Base-by-base conservation (phyloP, 2,329 filamentous ascomycete genomes). In the Nothophoma quercina region DNA sequence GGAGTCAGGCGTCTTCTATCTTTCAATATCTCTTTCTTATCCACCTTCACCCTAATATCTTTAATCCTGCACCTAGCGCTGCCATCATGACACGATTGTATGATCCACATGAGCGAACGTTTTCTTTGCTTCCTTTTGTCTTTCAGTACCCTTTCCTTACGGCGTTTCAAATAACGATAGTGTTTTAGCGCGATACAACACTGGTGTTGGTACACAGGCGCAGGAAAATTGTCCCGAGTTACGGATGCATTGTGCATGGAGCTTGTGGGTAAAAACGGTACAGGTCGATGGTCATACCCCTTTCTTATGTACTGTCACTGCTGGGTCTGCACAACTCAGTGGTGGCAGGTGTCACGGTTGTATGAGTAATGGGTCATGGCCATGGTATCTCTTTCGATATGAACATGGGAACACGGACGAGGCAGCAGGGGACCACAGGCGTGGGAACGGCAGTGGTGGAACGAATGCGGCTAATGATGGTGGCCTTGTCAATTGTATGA, bases 401-500 rank as follows among this genome's bases (percentile, higher is more conserved):
- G 25, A 36, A 29, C 12, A 22, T 26, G 28, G 38, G 51, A 22
- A 50, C 21, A 41, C 39, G 40, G 52, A 40, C 34, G 32, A 41
- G 35, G 45, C 36, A 29, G 35, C 33, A 44, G 55, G 55, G 38
- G 45, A 52, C 33, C 39, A 50, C 41, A 47, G 43, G 46, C 29
- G 49, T 51, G 34, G 56, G 55, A 33, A 56, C 51, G 40, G 32
- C 21, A 32, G 21, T 28, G 21, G 33, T 18, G 36, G 25, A 33
- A 43, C 38, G 29, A 18, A 42, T 43, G 55, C 56, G 60, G 56
- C 50, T 69, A 60, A 67, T 56, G 62, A 65, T 56, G 67, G 68
- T 53, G 68, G 68, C 55, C 56, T 65, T 69, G 68, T 71, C 58
- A 33, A 58, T 63, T 73, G 70, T 73, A 72, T 71, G 63, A 72